Percentiles rank a stretch among this genome's conserved stretches.
These are phyloP conservation scores for Aspergillus quadricinctus DNA, from an alignment of 2,329 filamentous ascomycete genomes.

Conservation along the genomic window DNA sequence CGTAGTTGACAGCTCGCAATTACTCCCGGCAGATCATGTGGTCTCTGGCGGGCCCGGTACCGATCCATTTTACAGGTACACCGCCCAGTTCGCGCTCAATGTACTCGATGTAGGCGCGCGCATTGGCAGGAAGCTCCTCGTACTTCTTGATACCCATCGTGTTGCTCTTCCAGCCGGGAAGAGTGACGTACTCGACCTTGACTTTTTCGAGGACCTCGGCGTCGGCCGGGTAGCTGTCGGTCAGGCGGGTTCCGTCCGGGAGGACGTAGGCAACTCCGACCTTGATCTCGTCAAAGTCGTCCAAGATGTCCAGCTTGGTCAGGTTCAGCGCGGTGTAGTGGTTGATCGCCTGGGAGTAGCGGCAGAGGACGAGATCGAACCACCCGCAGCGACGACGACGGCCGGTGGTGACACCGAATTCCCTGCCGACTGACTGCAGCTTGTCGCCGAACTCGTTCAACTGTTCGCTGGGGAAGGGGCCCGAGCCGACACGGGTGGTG, in stretches of 20 bases:
- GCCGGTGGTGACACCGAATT: conserved; percentile 56
- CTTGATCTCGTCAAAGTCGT: conserved; percentile 60
- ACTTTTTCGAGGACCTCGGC: conserved; percentile 49
- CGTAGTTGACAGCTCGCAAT: background rate
- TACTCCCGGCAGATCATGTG: conserved; percentile 55
- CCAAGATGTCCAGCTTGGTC: conserved; percentile 62
- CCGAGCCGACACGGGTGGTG: conserved; percentile 56
- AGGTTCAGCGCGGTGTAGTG: conserved; percentile 56
- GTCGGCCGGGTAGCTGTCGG: conserved; percentile 57
- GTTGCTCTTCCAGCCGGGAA: conserved; percentile 58
- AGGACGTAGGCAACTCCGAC: conserved; percentile 55
- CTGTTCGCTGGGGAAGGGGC: conserved; percentile 62
- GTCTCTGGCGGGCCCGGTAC: conserved; percentile 57
- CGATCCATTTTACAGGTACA: conserved; percentile 59
- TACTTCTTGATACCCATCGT: conserved; percentile 56
- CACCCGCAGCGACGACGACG: conserved; percentile 60
- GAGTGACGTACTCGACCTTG: conserved; percentile 55
- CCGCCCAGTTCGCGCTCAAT: conserved; percentile 55
- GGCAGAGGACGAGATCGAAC: conserved; percentile 62
- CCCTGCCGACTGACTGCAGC: conserved; percentile 53
- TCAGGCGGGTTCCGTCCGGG: conserved; percentile 44
- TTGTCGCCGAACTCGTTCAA: conserved; percentile 54
- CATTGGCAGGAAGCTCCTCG: conserved; percentile 54
- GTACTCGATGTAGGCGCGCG: conserved; percentile 57
- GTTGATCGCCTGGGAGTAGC: conserved; percentile 56